Percentiles rank a stretch among this genome's conserved stretches.
Conservation (phyloP, 1,139 yeast species). For the Diutina sp. region DNA sequence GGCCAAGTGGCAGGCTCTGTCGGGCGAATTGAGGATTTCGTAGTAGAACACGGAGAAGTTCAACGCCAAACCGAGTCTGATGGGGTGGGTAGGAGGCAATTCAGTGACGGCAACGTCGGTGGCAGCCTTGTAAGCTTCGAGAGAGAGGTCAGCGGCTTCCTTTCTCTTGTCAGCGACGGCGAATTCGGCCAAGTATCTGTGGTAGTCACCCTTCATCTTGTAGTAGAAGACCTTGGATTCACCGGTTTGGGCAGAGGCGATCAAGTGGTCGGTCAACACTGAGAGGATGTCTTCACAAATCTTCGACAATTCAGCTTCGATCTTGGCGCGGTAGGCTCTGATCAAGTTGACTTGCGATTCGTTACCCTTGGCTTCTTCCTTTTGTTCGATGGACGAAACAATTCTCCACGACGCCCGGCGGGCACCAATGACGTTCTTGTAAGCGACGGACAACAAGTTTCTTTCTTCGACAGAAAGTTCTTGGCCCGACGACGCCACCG, state of each 20-base stretch:
- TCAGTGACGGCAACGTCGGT: conserved; percentile 95
- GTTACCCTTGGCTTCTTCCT: conserved; percentile 94
- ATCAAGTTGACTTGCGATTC: conserved; percentile 79
- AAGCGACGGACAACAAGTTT: conserved; percentile 91
- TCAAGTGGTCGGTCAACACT: conserved; percentile 79
- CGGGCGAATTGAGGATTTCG: conserved; percentile 95
- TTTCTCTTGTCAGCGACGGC: conserved; percentile 86
- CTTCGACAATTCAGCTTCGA: conserved; percentile 84
- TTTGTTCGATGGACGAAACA: conserved; percentile 93
- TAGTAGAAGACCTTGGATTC: conserved; percentile 97
- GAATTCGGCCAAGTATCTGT: conserved; percentile 97
- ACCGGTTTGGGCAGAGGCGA: conserved; percentile 90
- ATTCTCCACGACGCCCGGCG: conserved; percentile 99
- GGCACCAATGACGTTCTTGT: conserved; percentile 97
- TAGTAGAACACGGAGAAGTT: conserved; percentile 97
- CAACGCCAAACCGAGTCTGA: conserved; percentile 94
- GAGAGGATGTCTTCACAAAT: conserved; percentile 89
- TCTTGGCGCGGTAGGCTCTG: conserved; percentile 89
- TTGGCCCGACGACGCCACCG: conserved; percentile 91
- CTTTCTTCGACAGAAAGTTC: conserved; percentile 97
- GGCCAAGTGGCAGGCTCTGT: conserved; percentile 96
- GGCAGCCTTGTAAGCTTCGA: conserved; percentile 91
- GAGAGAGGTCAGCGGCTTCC: conserved; percentile 83
- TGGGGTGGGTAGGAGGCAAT: conserved; percentile 97
- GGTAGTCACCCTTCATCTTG: conserved; percentile 99